Conservation (phyloP, 2,329 filamentous ascomycete species). For the Botrytis byssoidea region DNA sequence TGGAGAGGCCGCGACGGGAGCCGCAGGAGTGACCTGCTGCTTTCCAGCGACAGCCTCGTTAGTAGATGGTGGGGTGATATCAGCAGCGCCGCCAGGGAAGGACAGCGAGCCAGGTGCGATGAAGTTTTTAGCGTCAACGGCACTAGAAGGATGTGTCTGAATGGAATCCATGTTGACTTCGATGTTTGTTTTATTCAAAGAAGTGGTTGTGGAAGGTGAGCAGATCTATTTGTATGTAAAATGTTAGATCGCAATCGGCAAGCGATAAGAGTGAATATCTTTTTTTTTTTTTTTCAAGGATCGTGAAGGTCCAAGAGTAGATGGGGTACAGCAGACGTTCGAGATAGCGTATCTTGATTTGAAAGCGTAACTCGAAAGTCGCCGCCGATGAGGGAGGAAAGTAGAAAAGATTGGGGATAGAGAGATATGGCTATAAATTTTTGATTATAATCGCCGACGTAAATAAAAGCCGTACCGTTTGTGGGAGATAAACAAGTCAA, state of each 20-base stretch:
- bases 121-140: slow-evolving; percentile 92
- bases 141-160: slow-evolving; percentile 87
- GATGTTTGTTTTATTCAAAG: slow-evolving; percentile 30
- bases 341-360: slow-evolving; percentile 16
- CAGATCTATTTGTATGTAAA: slow-evolving; percentile 31
- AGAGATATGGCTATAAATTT: slow-evolving; percentile 10
- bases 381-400: slow-evolving; percentile 14
- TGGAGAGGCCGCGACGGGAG: slow-evolving; percentile 71
- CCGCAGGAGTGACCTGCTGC: slow-evolving; percentile 57
- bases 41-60: slow-evolving; percentile 58
- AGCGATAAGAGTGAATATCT: neutral
- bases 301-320: neutral
- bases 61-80: slow-evolving; percentile 76
- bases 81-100: slow-evolving; percentile 80
- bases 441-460: slow-evolving; percentile 23
- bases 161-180: slow-evolving; percentile 71
- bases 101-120: slow-evolving; percentile 89
- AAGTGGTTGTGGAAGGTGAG: slow-evolving; percentile 24
- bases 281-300: neutral
- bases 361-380: slow-evolving; percentile 24
- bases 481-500: slow-evolving; percentile 96
- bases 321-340: slow-evolving; percentile 11
- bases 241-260: slow-evolving; percentile 33
- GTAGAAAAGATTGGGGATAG: slow-evolving; percentile 3
- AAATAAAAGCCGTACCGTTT: slow-evolving; percentile 53